Percentiles rank a stretch among this genome's conserved stretches.
Evolutionary conservation across 2,329 filamentous ascomycete genomes (phyloP).

Genomic region (Neurospora sp.): DNA sequence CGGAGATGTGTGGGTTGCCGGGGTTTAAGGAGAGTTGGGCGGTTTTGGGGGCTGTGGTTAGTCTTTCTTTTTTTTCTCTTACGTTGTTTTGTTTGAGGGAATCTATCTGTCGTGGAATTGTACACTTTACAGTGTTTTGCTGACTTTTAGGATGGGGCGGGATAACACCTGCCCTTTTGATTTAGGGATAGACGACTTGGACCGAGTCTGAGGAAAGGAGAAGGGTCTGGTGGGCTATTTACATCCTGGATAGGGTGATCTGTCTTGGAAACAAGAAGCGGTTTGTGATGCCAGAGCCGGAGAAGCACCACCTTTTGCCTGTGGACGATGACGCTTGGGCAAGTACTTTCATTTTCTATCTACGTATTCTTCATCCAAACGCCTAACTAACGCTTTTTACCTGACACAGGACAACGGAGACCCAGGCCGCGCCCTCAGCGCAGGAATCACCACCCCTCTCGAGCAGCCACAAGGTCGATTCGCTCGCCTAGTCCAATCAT

Average conservation of each 20-base stretch:
- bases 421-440: conserved; percentile 19
- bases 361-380: neutral
- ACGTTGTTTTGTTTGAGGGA: neutral
- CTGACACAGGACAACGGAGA: conserved; percentile 26
- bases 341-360: conserved; percentile 6
- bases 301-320: conserved; percentile 22
- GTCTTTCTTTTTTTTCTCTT: conserved; percentile 3
- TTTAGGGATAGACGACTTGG: conserved; percentile 29
- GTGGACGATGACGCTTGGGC: conserved; percentile 32
- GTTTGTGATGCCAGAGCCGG: conserved; percentile 14
- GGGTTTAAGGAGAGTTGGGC: conserved; percentile 24
- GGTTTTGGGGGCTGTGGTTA: conserved; percentile 28
- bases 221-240: conserved; percentile 38
- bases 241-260: conserved; percentile 32
- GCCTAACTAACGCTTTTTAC: neutral
- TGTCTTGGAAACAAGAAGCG: conserved; percentile 21
- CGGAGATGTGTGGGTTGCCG: conserved; percentile 34
- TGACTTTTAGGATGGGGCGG: neutral
- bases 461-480: conserved; percentile 38
- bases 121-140: neutral
- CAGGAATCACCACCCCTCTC: conserved; percentile 30
- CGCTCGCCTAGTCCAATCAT: conserved; percentile 36
- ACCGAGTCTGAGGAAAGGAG: conserved; percentile 36
- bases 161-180: neutral
- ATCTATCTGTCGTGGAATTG: too few relatives aligned